Percentiles rank a stretch among this genome's conserved stretches.
Evolutionary conservation across 495 filamentous ascomycete genomes (phyloP).

Genomic region (Penicillium chermesinum): DNA sequence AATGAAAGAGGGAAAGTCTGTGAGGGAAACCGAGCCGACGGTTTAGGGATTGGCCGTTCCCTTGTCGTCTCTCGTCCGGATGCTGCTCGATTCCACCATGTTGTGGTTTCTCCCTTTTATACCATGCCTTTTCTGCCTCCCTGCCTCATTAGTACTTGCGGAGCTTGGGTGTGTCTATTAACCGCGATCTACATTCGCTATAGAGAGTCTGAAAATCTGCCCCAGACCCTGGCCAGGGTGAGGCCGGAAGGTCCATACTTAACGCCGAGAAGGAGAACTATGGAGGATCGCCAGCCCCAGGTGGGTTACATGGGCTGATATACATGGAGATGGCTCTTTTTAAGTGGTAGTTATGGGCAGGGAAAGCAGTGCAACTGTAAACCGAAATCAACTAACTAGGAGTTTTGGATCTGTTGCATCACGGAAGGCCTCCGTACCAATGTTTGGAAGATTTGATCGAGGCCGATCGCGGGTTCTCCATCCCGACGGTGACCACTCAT

Average conservation of each 20-base stretch:
- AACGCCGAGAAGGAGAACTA: not conserved
- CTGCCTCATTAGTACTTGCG: too few relatives aligned
- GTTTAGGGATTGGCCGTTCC: not conserved
- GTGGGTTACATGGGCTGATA: not conserved
- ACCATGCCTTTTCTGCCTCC: not conserved
- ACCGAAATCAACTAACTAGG: too few relatives aligned
- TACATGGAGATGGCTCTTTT: not conserved
- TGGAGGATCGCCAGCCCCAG: not conserved
- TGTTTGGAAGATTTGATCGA: constrained; percentile 8
- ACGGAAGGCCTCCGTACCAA: not conserved
- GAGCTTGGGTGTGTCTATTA: not conserved
- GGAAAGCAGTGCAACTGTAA: not conserved
- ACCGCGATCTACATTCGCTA: not conserved
- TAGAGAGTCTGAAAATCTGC: not conserved
- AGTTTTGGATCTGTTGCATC: not conserved
- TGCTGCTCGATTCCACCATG: not conserved
- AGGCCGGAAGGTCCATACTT: not conserved
- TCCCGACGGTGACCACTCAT: not conserved
- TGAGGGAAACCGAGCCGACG: not conserved
- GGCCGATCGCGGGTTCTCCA: constrained; percentile 15
- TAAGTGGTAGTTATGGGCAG: not conserved
- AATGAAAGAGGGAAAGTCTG: not conserved
- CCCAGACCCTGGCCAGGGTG: not conserved
- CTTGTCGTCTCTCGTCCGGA: not conserved
- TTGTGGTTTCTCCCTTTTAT: not conserved